Evolutionary conservation across 768 basidiomycete genomes (phyloP).

Genomic region (Termitomyces sp.): DNA sequence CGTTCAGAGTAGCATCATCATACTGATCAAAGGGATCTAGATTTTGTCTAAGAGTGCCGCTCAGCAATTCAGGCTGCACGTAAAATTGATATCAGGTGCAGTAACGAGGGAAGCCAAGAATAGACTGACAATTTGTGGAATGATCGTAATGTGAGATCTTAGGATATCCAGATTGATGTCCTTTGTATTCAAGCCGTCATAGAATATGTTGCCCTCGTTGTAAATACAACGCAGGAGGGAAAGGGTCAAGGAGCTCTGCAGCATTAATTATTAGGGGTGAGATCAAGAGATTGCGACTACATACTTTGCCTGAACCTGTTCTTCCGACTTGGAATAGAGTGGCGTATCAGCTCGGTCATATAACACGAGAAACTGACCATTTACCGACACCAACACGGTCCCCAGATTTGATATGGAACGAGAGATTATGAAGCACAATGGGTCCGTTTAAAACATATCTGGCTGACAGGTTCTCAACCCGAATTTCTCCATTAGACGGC

Average conservation of each 20-base stretch:
- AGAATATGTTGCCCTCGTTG: constrained; percentile 52
- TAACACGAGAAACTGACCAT: neutral
- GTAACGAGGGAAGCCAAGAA: neutral
- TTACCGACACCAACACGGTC: constrained; percentile 51
- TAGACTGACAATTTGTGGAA: constrained; percentile 40
- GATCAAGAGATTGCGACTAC: neutral
- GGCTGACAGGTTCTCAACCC: constrained; percentile 51
- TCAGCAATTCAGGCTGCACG: constrained; percentile 45
- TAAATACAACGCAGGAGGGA: constrained; percentile 55
- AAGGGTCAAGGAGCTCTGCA: constrained; percentile 52
- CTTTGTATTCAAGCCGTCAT: constrained; percentile 48
- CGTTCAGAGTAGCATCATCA: constrained; percentile 42
- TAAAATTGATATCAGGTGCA: neutral
- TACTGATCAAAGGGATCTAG: constrained; percentile 64
- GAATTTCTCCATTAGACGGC: constrained; percentile 56
- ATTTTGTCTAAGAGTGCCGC: constrained; percentile 61
- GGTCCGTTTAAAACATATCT: constrained; percentile 52
- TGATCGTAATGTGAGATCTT: constrained; percentile 57
- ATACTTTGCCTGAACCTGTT: constrained; percentile 44
- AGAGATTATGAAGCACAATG: constrained; percentile 49
- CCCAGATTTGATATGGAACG: constrained; percentile 52
- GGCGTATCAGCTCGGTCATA: neutral
- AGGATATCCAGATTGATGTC: constrained; percentile 53
- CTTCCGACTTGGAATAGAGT: constrained; percentile 29
- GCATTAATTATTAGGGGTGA: neutral